Evolutionary conservation across 2,329 filamentous ascomycete genomes (phyloP), one percentile per base, ranked within the genome.

Genomic region (Lecanoromycetidae sp.): DNA sequence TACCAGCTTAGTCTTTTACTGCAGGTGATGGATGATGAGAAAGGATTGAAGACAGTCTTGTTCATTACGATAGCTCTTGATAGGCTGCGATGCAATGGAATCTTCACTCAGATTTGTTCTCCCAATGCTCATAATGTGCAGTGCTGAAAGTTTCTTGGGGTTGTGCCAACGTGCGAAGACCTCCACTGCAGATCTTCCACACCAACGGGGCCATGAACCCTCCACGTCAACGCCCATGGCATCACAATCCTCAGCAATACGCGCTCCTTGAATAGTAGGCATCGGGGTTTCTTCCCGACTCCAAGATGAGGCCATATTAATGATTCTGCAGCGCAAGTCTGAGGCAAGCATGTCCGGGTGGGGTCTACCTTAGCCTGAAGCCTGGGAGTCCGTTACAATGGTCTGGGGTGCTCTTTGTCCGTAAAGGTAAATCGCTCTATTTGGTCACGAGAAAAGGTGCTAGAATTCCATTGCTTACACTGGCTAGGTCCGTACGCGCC

Each of bases 371-470:
- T 64, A 85, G 77, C 62, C 75, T 94, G 50, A 84, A 83, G 23
- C 85, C 86, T 0, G 84, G 83, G 20, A 82, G 94, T 60, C 79
- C 85, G 15, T 79, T 79, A 13, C 68, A 87, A 40, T 96, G 90
- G 90, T 82, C 81, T 26, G 88, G 87, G n/a, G 84, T 94, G 17
- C 71, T 96, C 23, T 96, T 96, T 61, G 79, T 94, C 52, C 83
- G 87, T 48, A 82, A 85, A 71, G 90, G 90, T 91, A 33, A n/a
- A 46, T 29, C 17, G 34, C 29, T 34, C 26, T 39, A 7, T 23
- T 23, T 13, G 26, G 39, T n/a, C 30, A 43, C 12, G 44, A 35
- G 35, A 38, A 46, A 23, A 30, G 42, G 44, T 32, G 57, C n/a
- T 5, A 5, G 5, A n/a, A n/a, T 13, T 3, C 30, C 25, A 47